A percentile compares a stretch with the other conserved stretches of the same genome.
Evolutionary conservation across 2,329 filamentous ascomycete species (phyloP).

Genomic region (Chaetomiaceae sp.): DNA sequence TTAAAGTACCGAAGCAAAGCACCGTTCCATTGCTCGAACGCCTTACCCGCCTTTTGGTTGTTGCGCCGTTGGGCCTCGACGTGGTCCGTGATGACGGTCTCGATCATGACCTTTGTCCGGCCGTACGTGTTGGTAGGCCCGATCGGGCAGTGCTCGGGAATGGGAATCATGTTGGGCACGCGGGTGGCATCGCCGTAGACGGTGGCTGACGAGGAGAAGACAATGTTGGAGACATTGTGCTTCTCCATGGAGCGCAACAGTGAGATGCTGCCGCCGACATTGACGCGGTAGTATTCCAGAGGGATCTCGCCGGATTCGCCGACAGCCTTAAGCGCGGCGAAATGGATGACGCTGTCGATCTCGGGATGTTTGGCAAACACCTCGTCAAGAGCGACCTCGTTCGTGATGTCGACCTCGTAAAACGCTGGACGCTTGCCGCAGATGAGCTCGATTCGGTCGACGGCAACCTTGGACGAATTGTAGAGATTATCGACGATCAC

Average conservation of each 20-base stretch:
- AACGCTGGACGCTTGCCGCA: constrained; percentile 82
- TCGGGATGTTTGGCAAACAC: constrained; percentile 86
- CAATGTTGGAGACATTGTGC: constrained; percentile 91
- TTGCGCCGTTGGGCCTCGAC: constrained; percentile 83
- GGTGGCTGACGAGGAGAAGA: constrained; percentile 97
- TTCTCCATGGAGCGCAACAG: constrained; percentile 83
- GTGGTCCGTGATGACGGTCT: constrained; percentile 86
- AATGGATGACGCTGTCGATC: constrained; percentile 98
- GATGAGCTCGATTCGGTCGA: constrained; percentile 94
- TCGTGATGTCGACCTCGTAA: constrained; percentile 81
- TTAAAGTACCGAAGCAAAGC: constrained; percentile 97
- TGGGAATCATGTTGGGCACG: constrained; percentile 97
- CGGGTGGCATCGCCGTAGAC: constrained; percentile 97
- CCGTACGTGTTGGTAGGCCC: constrained; percentile 97
- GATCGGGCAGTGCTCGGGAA: constrained; percentile 93
- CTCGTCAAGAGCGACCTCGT: constrained; percentile 75
- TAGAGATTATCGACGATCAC: constrained; percentile 95
- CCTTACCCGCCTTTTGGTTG: constrained; percentile 72
- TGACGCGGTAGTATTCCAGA: constrained; percentile 96
- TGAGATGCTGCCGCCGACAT: constrained; percentile 86
- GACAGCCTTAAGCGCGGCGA: constrained; percentile 96
- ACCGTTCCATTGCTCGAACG: constrained; percentile 80
- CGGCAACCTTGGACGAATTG: constrained; percentile 87
- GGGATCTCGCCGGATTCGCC: constrained; percentile 92
- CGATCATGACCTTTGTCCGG: constrained; percentile 89